Evolutionary conservation across 179 eudicot species (phyloP).

Genomic region (Actinidia arguta): DNA sequence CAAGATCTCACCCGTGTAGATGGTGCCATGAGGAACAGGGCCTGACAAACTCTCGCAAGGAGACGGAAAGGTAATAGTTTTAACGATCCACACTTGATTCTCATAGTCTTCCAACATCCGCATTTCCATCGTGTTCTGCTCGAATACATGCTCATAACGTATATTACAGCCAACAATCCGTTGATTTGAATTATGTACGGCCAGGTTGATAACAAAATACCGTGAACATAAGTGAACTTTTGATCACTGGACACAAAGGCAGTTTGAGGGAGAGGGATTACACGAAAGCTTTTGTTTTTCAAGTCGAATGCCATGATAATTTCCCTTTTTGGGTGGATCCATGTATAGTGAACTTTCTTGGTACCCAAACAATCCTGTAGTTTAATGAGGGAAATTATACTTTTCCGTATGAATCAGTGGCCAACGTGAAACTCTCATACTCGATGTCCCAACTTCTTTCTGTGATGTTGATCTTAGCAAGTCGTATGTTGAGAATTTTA

Average conservation of each 20-base stretch:
- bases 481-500: background rate
- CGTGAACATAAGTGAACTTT: background rate
- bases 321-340: background rate
- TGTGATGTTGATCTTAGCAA: background rate
- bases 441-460: background rate
- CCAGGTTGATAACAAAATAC: background rate
- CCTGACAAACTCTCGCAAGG: background rate
- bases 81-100: background rate
- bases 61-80: background rate
- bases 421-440: background rate
- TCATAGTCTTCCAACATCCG: background rate
- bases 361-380: background rate
- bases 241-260: background rate
- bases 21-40: background rate
- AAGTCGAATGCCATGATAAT: constrained; percentile 7
- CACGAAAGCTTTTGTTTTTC: background rate
- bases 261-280: background rate
- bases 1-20: constrained; percentile 17
- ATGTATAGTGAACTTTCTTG: background rate
- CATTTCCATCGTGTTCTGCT: background rate
- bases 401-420: constrained; percentile 6
- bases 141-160: background rate
- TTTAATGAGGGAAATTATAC: background rate
- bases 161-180: background rate
- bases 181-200: background rate